Evolutionary conservation across 163 green algal species (phyloP), one percentile per base, ranked within the genome.

Genomic region (Trebouxiophyceae sp.): DNA sequence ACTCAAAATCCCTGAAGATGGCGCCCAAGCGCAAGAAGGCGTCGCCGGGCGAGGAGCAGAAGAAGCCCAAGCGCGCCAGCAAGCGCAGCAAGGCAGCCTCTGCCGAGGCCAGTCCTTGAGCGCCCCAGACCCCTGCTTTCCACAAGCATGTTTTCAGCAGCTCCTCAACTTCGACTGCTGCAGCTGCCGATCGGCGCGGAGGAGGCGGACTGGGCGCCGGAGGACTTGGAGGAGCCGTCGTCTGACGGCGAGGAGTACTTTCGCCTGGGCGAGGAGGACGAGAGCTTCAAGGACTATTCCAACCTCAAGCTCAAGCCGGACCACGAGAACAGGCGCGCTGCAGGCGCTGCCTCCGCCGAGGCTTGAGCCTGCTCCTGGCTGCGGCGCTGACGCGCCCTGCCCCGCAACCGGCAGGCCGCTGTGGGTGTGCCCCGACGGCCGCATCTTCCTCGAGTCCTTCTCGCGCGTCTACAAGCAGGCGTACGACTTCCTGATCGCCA

Each of bases 401-500:
- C 20, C 20, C n/a, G n/a, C n/a, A n/a, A 12, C 33, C 60, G 66
- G 65, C 72, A 87, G 89, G 47, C 93, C 93, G 28, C 79, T 99
- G 60, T 99, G 92, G 92, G 89, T 97, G 39, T 96, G 87, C 62
- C 81, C 84, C n/a, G 93, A 99, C 71, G 89, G 90, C 26, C 81
- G 91, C 61, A 92, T 99, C 69, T 96, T 98, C 80, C 77, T 99
- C 64, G 93, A 99, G 73, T 96, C 93, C 6, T 97, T 93, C 77
- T 95, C 86, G 3, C 84, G 85, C 29, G 81, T 97, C 33, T 99
- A 98, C 80, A 95, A 93, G 69, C 89, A 95, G 77, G 89, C 89
- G 4, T 95, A 93, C 57, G 93, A 99, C 78, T 99, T 99, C 66
- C 77, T 99, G 1, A 96, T 99, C 61, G 89, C 93, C n/a, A 90